Evolutionary conservation across 2,329 filamentous ascomycete species (phyloP), one percentile per base, ranked within the genome.

Genomic region (Trichoderma atrobrunneum): DNA sequence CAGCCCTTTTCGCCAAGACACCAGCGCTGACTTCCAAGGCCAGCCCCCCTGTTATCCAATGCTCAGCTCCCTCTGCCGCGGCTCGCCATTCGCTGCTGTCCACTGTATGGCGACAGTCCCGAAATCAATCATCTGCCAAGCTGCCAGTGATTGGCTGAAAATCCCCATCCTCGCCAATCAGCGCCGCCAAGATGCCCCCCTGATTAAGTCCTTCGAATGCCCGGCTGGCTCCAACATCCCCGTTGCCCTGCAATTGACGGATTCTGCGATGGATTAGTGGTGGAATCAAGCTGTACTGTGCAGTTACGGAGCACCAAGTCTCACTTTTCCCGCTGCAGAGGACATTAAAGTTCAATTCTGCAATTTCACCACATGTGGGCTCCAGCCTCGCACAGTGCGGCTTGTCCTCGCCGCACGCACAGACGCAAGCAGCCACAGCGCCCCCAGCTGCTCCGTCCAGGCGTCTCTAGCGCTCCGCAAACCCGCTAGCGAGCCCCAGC

Each of bases 361-460:
- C 51, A 57, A 57, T 48, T 69, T 48, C 16, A 68, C 54, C 65
- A 30, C 65, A 30, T 54, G 43, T 32, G 43, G 43, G 30, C 34
- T 39, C 65, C 5, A 48, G 10, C n/a, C 36, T 60, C 34, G 26
- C 36, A 70, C 67, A 70, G 67, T 70, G 67, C 57, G 28, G 8
- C 3, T 7, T 21, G 39, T 7, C 18, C 54, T 18, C 7, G 12
- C 30, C 67, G 57, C 66, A 69, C 66, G 14, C n/a, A 26, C 36
- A 61, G 43, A 69, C 66, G 66, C 66, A 69, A 69, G 66, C 67
- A 51, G 67, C 39, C 57, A 54, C 67, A 61, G 56, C 67, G 67
- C 14, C n/a, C 28, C 12, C 4, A 18, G 28, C 39, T 11, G 21
- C 66, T 54, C 57, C 66, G 56, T 69, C 11, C 66, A 51, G 57